Percentiles rank a stretch among this genome's conserved stretches.
phyloP scores from a whole-genome alignment of 2,329 filamentous ascomycete genomes.

The Thelonectria olida region DNA sequence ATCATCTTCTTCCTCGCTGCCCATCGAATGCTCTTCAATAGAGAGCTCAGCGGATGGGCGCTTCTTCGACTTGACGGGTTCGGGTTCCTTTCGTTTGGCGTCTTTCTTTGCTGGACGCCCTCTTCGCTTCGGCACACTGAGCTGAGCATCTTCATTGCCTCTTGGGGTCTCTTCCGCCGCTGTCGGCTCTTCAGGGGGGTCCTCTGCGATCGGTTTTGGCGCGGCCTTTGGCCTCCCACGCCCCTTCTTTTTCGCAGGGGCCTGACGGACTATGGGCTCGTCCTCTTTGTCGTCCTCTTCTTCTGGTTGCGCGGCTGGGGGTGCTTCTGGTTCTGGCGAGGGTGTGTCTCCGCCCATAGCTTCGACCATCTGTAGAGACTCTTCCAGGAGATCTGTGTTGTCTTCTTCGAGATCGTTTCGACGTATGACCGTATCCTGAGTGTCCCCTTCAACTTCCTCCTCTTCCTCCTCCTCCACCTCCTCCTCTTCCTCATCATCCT shows the following conservation, averaged over 20 bases:
- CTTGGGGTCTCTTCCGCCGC: conserved; percentile 18
- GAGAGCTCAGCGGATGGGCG: conserved; percentile 18
- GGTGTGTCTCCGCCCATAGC: conserved; percentile 39
- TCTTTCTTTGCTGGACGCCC: conserved; percentile 28
- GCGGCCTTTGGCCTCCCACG: conserved; percentile 36
- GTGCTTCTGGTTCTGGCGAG: conserved; percentile 25
- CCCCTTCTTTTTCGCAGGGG: conserved; percentile 17
- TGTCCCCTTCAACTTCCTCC: conserved; percentile 34
- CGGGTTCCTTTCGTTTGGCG: conserved; percentile 23
- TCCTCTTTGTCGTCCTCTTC: conserved; percentile 16
- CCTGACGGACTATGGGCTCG: conserved; percentile 19
- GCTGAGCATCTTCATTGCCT: neutral
- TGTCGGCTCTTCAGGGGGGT: conserved; percentile 20
- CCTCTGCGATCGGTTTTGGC: conserved; percentile 21
- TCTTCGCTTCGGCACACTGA: conserved; percentile 15
- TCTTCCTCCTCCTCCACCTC: conserved; percentile 40
- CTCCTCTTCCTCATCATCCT: conserved; percentile 41
- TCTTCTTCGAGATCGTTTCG: conserved; percentile 7
- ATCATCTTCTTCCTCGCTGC: conserved; percentile 28
- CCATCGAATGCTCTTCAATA: conserved; percentile 2
- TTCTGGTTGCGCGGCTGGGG: neutral
- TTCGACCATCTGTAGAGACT: conserved; percentile 55
- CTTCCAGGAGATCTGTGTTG: conserved; percentile 46
- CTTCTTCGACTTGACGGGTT: conserved; percentile 26
- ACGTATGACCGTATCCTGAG: conserved; percentile 13